A percentile compares a stretch with the other conserved stretches of the same genome.
These are phyloP conservation scores for Globisporangium mamillatum DNA, from an alignment of 352 stramenopile genomes.

Conservation along the genomic window DNA sequence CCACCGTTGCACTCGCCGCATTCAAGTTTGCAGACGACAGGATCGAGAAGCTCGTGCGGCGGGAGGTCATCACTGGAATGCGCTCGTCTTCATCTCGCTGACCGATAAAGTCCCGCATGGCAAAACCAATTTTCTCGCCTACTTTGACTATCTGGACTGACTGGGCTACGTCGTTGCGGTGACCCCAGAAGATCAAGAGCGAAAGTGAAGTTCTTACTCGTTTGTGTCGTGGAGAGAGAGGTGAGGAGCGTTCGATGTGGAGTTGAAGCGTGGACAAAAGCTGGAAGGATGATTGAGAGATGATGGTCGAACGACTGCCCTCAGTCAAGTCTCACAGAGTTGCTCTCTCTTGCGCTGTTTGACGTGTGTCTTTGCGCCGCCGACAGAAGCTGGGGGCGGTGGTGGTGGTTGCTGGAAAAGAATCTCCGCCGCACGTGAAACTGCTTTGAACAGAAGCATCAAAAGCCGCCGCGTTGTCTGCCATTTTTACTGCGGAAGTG, in stretches of 20 bases:
- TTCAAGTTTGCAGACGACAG: neutral
- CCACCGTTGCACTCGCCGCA: neutral
- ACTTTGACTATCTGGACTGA: neutral
- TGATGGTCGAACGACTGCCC: neutral
- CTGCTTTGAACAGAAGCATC: neutral
- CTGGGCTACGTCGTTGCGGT: neutral
- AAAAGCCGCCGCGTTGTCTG: neutral
- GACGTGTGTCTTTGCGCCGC: neutral
- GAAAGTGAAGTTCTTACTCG: neutral
- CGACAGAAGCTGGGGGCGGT: neutral
- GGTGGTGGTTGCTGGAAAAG: neutral
- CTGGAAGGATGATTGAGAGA: neutral
- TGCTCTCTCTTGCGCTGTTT: neutral
- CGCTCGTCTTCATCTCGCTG: constrained; percentile 12
- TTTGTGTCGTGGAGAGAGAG: neutral
- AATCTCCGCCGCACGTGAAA: neutral
- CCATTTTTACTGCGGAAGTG: neutral
- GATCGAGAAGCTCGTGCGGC: constrained; percentile 4
- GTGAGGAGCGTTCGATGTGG: neutral
- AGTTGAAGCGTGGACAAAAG: neutral
- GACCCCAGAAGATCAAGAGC: neutral
- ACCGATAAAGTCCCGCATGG: constrained; percentile 1
- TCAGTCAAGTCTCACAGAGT: neutral
- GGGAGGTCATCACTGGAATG: neutral
- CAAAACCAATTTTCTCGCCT: neutral